Evolutionary conservation across 495 filamentous ascomycete genomes (phyloP).

Genomic region (Sporormia fimetaria): DNA sequence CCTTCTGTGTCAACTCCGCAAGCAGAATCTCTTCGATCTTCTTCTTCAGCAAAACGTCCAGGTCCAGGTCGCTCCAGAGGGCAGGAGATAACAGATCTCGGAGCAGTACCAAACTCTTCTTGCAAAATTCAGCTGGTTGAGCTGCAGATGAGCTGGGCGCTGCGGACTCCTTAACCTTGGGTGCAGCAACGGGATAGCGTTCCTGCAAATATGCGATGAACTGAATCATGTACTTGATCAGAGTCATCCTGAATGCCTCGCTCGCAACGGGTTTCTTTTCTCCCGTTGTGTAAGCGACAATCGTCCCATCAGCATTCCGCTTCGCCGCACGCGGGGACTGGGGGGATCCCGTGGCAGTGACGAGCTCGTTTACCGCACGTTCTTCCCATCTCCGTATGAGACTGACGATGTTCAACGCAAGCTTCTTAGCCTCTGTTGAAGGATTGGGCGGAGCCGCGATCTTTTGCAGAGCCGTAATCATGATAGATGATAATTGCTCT

Average conservation of each 20-base stretch:
- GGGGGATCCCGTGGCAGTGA: conserved; percentile 39
- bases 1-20: conserved; percentile 40
- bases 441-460: conserved; percentile 74
- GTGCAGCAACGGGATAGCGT: conserved; percentile 61
- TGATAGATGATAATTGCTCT: conserved; percentile 77
- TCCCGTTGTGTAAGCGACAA: conserved; percentile 29
- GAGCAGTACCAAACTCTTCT: conserved; percentile 72
- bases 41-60: conserved; percentile 73
- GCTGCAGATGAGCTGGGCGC: conserved; percentile 36
- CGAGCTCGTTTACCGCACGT: conserved; percentile 44
- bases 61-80: conserved; percentile 85
- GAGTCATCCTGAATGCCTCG: conserved; percentile 52
- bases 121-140: conserved; percentile 62
- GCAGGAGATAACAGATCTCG: conserved; percentile 74
- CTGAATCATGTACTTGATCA: conserved; percentile 86
- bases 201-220: conserved; percentile 87
- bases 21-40: conserved; percentile 73
- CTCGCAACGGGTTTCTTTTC: conserved; percentile 27
- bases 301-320: conserved; percentile 55
- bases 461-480: conserved; percentile 79
- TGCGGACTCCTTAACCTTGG: conserved; percentile 45
- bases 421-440: conserved; percentile 85
- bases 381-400: conserved; percentile 91
- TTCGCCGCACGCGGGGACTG: conserved; percentile 67
- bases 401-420: conserved; percentile 79